A percentile compares a stretch with the other conserved stretches of the same genome.
Conservation (phyloP, 2,329 filamentous ascomycete genomes). For the Penicillium sp. region DNA sequence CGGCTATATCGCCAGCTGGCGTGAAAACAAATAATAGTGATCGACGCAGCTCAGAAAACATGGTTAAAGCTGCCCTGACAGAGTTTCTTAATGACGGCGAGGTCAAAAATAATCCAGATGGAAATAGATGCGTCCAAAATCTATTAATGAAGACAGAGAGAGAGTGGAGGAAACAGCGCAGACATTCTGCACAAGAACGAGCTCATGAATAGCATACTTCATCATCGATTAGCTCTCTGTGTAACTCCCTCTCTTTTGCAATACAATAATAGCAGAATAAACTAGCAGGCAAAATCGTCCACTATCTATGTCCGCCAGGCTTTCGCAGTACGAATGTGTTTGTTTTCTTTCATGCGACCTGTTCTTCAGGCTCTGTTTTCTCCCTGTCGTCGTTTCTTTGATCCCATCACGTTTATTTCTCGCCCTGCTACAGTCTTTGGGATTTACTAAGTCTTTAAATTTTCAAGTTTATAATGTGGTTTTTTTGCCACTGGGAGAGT, state of each 20-base stretch:
- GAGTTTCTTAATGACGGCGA: slow-evolving; percentile 59
- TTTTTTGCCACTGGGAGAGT: too few species aligned
- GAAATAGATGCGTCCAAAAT: slow-evolving; percentile 58
- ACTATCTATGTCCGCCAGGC: too few species aligned
- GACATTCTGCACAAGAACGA: slow-evolving; percentile 13
- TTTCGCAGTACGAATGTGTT: background rate
- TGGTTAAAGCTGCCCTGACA: slow-evolving; percentile 56
- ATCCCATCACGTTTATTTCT: too few species aligned
- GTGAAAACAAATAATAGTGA: background rate
- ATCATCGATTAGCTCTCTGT: too few species aligned
- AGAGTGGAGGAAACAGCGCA: slow-evolving; percentile 38
- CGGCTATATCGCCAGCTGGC: background rate
- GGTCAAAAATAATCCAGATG: slow-evolving; percentile 49
- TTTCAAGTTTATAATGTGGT: too few species aligned
- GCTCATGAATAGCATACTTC: background rate
- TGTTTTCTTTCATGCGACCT: background rate
- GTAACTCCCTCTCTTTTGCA: too few species aligned
- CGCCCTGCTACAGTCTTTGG: too few species aligned
- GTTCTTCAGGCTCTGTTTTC: background rate
- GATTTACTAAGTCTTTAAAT: too few species aligned
- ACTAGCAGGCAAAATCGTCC: too few species aligned
- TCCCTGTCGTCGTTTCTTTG: too few species aligned
- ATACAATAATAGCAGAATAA: too few species aligned
- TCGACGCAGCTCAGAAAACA: slow-evolving; percentile 15
- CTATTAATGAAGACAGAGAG: slow-evolving; percentile 59